Evolutionary conservation across 495 filamentous ascomycete species (phyloP).

Genomic region (Penicillium alfredii): DNA sequence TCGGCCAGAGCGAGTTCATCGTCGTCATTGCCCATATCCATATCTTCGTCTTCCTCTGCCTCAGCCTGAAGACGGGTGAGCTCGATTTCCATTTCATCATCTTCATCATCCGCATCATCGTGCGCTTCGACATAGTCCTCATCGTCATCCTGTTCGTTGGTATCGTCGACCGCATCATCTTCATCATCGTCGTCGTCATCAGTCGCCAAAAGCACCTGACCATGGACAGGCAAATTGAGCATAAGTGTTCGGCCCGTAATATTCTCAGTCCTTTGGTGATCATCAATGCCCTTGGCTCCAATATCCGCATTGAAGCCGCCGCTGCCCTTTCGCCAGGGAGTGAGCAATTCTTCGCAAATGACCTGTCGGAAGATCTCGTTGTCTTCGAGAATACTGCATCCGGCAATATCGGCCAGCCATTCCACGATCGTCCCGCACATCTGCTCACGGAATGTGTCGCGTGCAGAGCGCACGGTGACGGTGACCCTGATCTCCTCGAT

Average conservation of each 20-base stretch:
- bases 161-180: slow-evolving; percentile 44
- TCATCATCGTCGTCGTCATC: slow-evolving; percentile 42
- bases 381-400: slow-evolving; percentile 78
- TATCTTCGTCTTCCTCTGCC: slow-evolving; percentile 36
- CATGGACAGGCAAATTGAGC: slow-evolving; percentile 34
- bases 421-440: slow-evolving; percentile 98
- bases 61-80: slow-evolving; percentile 21
- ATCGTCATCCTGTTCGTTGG: slow-evolving; percentile 42
- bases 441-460: slow-evolving; percentile 94
- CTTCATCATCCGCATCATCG: slow-evolving; percentile 44
- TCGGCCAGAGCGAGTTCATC: slow-evolving; percentile 63
- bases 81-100: slow-evolving; percentile 26
- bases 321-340: slow-evolving; percentile 80
- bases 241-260: slow-evolving; percentile 31
- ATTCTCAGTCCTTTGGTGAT: slow-evolving; percentile 59
- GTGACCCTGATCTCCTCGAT: slow-evolving; percentile 96
- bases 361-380: slow-evolving; percentile 69
- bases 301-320: slow-evolving; percentile 76
- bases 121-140: slow-evolving; percentile 41
- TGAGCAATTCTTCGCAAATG: slow-evolving; percentile 87
- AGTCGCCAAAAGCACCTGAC: slow-evolving; percentile 34
- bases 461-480: slow-evolving; percentile 84
- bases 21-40: slow-evolving; percentile 47
- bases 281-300: slow-evolving; percentile 81
- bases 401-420: slow-evolving; percentile 89